A percentile compares a stretch with the other conserved stretches of the same genome.
phyloP scores from a whole-genome alignment of 805 yeast genomes.

The Candida caryicola region DNA sequence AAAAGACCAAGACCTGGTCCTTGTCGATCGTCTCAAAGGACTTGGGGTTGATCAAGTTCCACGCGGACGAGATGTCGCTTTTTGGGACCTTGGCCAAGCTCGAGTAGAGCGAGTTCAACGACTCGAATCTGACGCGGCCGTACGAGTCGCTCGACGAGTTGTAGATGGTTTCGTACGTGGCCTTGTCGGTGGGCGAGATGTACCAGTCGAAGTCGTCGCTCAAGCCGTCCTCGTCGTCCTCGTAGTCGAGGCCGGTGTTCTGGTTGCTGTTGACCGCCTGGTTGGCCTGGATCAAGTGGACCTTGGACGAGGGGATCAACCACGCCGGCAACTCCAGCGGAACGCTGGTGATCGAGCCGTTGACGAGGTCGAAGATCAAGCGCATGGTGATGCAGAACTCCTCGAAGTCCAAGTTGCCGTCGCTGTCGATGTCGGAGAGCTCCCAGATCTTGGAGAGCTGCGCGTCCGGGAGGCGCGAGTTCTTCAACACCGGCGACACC shows the following conservation, averaged over 20 bases:
- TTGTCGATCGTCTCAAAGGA: conserved; percentile 84
- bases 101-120: conserved; percentile 65
- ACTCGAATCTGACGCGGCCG: conserved; percentile 76
- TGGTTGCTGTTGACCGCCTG: conserved; percentile 49
- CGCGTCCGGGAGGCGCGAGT: conserved; percentile 78
- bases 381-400: conserved; percentile 98
- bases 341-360: conserved; percentile 54
- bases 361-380: conserved; percentile 84
- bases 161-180: conserved; percentile 76
- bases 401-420: conserved; percentile 90
- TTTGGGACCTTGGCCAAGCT: conserved; percentile 73
- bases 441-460: conserved; percentile 86
- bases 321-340: conserved; percentile 83
- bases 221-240: conserved; percentile 60
- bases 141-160: conserved; percentile 68
- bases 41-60: conserved; percentile 94
- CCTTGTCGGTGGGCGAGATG: conserved; percentile 82
- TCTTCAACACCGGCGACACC: conserved; percentile 82
- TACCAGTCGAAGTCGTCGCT: conserved; percentile 90
- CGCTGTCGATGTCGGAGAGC: conserved; percentile 87
- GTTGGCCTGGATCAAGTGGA: conserved; percentile 82
- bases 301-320: conserved; percentile 89
- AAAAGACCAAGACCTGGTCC: conserved; percentile 84
- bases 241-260: conserved; percentile 20
- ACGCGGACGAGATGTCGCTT: conserved; percentile 82